These are phyloP conservation scores for Cystoisospora suis DNA, from an alignment of 169 alveolate genomes.

Conservation along the genomic window DNA sequence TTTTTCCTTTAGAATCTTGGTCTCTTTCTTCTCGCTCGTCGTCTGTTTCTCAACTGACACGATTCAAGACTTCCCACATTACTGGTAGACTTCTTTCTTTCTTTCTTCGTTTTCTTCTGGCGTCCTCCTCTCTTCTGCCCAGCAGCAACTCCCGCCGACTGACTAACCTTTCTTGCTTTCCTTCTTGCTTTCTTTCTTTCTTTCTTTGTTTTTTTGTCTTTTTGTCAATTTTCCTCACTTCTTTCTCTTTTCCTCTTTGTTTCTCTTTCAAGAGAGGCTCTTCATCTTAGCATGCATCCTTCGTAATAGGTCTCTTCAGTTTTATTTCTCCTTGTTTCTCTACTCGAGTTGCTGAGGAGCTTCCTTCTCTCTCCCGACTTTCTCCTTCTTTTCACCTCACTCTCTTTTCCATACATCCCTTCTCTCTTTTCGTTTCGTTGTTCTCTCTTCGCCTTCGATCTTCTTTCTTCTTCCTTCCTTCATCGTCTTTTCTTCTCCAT, in stretches of 20 bases:
- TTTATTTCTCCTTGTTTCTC: neutral
- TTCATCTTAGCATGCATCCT: neutral
- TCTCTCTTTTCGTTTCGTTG: neutral
- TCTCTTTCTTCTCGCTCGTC: no score
- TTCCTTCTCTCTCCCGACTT: no score
- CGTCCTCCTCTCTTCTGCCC: no score
- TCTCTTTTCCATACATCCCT: neutral
- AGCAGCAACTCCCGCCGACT: no score
- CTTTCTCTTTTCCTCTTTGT: no score
- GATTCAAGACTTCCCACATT: no score
- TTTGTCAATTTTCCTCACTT: neutral
- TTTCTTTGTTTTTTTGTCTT: neutral
- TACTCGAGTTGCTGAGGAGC: neutral
- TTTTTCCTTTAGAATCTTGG: no score
- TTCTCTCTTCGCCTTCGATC: neutral
- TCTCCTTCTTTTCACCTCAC: neutral
- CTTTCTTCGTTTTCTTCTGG: neutral
- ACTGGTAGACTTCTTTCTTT: no score
- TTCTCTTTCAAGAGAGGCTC: no score
- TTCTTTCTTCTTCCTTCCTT: neutral
- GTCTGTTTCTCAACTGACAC: no score
- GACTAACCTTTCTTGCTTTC: no score
- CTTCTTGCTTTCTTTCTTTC: neutral
- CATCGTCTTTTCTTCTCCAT: no score
- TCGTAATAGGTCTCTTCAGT: neutral